Percentiles rank a stretch among this genome's conserved stretches.
phyloP scores from a whole-genome alignment of 2,329 filamentous ascomycete genomes.

The Aspergillus awamori region DNA sequence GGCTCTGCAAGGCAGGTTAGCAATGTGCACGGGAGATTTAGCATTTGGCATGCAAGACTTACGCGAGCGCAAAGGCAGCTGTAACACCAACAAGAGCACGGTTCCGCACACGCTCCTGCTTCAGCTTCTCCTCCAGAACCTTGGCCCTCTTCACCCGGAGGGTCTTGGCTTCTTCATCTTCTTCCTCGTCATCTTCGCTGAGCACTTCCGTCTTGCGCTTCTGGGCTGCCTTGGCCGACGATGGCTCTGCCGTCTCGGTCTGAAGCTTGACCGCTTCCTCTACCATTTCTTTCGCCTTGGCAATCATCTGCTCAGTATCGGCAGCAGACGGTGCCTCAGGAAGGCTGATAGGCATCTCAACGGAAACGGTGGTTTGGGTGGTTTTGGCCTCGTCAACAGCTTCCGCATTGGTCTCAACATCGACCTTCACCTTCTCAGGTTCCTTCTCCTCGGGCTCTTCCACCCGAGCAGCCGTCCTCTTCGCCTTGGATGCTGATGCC shows the following conservation, averaged over 20 bases:
- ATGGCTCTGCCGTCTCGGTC: slow-evolving; percentile 39
- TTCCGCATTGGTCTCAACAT: slow-evolving; percentile 67
- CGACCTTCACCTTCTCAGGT: slow-evolving; percentile 64
- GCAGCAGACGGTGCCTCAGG: slow-evolving; percentile 72
- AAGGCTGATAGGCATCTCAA: slow-evolving; percentile 71
- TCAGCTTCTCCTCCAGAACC: slow-evolving; percentile 71
- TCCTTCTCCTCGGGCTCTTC: slow-evolving; percentile 28
- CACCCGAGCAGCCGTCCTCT: slow-evolving; percentile 23
- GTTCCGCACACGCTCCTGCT: slow-evolving; percentile 83
- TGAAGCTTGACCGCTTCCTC: slow-evolving; percentile 63
- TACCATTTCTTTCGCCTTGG: slow-evolving; percentile 86
- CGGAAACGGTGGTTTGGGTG: slow-evolving; percentile 71
- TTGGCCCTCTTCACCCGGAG: slow-evolving; percentile 71
- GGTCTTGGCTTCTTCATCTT: slow-evolving; percentile 45
- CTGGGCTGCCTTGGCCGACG: slow-evolving; percentile 46
- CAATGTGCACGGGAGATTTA: slow-evolving; percentile 18
- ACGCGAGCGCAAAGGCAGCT: slow-evolving; percentile 88
- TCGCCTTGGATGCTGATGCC: slow-evolving; percentile 21
- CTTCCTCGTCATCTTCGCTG: slow-evolving; percentile 52
- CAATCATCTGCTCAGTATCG: slow-evolving; percentile 80
- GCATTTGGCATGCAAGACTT: slow-evolving; percentile 50
- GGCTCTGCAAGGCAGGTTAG: slow-evolving; percentile 40
- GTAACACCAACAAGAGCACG: slow-evolving; percentile 83
- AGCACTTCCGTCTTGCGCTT: slow-evolving; percentile 79
- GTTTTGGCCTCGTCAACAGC: slow-evolving; percentile 62